Conservation (phyloP, 1,284 basidiomycete species). For the Boletus mariae region DNA sequence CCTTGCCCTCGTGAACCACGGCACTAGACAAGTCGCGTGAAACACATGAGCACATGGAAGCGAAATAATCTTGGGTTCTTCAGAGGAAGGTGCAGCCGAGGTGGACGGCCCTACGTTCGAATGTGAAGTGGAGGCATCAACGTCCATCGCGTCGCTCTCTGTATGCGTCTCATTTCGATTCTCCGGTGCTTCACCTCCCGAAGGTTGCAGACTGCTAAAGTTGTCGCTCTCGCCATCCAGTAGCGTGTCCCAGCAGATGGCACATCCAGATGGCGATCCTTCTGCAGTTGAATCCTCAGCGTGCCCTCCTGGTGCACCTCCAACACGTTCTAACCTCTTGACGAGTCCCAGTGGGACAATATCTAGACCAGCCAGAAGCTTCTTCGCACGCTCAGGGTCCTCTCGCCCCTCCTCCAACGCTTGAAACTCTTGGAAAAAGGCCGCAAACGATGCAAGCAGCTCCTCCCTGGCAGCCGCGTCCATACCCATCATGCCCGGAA, state of each 20-base stretch:
- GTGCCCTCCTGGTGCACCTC: slow-evolving; percentile 39
- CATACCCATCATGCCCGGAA: slow-evolving; percentile 11
- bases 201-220: slow-evolving; percentile 28
- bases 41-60: slow-evolving; percentile 78
- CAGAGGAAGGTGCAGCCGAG: slow-evolving; percentile 10
- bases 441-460: slow-evolving; percentile 26
- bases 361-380: slow-evolving; percentile 59
- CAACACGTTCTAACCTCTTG: slow-evolving; percentile 59
- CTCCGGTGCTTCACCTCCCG: slow-evolving; percentile 11
- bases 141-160: slow-evolving; percentile 16
- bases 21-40: slow-evolving; percentile 68
- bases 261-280: slow-evolving; percentile 46
- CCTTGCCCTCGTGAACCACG: slow-evolving; percentile 72
- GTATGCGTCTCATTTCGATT: neutral
- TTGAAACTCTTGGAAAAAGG: slow-evolving; percentile 33
- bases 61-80: slow-evolving; percentile 42
- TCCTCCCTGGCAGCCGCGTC: slow-evolving; percentile 28
- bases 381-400: slow-evolving; percentile 61
- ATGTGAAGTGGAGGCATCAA: slow-evolving; percentile 15
- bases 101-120: slow-evolving; percentile 4
- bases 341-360: slow-evolving; percentile 63
- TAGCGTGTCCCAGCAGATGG: slow-evolving; percentile 71
- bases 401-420: slow-evolving; percentile 45
- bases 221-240: slow-evolving; percentile 49
- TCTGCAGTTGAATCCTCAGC: slow-evolving; percentile 38